phyloP scores from a whole-genome alignment of 495 filamentous ascomycete genomes.

The Polyplosphaeria fusca region DNA sequence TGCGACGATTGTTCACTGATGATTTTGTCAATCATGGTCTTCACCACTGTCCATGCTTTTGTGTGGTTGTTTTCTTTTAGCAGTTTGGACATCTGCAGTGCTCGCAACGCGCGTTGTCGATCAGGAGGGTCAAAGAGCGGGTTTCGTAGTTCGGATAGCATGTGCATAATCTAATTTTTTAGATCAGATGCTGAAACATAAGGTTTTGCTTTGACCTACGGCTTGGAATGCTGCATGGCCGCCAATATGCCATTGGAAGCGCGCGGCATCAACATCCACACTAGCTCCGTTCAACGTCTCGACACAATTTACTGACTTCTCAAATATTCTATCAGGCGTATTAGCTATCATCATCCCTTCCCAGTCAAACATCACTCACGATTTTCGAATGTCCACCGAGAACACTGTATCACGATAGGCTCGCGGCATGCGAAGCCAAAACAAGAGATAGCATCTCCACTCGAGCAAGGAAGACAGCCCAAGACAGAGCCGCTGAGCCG shows the following conservation, averaged over 20 bases:
- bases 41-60: slow-evolving; percentile 28
- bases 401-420: slow-evolving; percentile 30
- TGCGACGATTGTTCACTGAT: slow-evolving; percentile 6
- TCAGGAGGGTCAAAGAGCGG: slow-evolving; percentile 27
- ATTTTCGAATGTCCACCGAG: slow-evolving; percentile 27
- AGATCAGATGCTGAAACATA: neutral
- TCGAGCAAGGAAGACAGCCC: slow-evolving; percentile 27
- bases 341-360: neutral
- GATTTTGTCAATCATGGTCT: slow-evolving; percentile 31
- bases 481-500: slow-evolving; percentile 19
- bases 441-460: slow-evolving; percentile 31
- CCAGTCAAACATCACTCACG: slow-evolving; percentile 11
- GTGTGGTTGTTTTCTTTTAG: slow-evolving; percentile 28
- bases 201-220: neutral
- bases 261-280: slow-evolving; percentile 25
- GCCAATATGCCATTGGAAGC: slow-evolving; percentile 30
- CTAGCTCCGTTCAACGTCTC: slow-evolving; percentile 23
- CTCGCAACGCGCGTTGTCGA: slow-evolving; percentile 28
- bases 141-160: slow-evolving; percentile 32
- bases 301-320: slow-evolving; percentile 23
- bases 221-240: slow-evolving; percentile 4
- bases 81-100: slow-evolving; percentile 20
- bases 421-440: slow-evolving; percentile 33
- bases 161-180: slow-evolving; percentile 24
- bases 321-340: slow-evolving; percentile 14